phyloP scores from a whole-genome alignment of 495 filamentous ascomycete species.

The Hypoxylon perforatum region DNA sequence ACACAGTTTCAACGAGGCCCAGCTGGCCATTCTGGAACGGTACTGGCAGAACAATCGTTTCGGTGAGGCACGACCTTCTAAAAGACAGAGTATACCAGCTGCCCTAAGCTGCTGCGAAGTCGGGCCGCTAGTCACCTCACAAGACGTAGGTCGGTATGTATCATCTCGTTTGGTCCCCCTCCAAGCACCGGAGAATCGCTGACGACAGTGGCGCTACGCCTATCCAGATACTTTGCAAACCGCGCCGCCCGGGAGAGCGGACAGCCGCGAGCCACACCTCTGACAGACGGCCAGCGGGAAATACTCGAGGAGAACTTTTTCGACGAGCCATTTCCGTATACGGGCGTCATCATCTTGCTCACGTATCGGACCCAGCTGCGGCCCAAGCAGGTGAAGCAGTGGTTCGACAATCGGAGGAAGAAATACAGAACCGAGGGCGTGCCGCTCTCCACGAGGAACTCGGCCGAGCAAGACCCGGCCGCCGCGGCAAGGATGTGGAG shows the following conservation, averaged over 20 bases:
- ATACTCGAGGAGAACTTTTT: not conserved
- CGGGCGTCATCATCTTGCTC: not conserved
- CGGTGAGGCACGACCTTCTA: not conserved
- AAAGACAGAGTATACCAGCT: not conserved
- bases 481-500: constrained; percentile 2
- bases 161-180: not conserved
- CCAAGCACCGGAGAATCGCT: not conserved
- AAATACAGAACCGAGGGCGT: not conserved
- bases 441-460: not conserved
- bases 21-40: not conserved
- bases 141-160: constrained; percentile 2
- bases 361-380: not conserved
- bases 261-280: not conserved
- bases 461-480: not conserved
- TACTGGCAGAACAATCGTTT: not conserved
- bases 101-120: not conserved
- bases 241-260: not conserved
- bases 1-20: not conserved
- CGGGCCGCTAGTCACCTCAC: not conserved
- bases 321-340: not conserved
- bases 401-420: not conserved
- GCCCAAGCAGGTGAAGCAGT: not conserved
- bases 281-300: not conserved
- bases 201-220: not conserved
- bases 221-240: not conserved